Evolutionary conservation across 768 basidiomycete species (phyloP).

Genomic region (Paxillus rubicundulus): DNA sequence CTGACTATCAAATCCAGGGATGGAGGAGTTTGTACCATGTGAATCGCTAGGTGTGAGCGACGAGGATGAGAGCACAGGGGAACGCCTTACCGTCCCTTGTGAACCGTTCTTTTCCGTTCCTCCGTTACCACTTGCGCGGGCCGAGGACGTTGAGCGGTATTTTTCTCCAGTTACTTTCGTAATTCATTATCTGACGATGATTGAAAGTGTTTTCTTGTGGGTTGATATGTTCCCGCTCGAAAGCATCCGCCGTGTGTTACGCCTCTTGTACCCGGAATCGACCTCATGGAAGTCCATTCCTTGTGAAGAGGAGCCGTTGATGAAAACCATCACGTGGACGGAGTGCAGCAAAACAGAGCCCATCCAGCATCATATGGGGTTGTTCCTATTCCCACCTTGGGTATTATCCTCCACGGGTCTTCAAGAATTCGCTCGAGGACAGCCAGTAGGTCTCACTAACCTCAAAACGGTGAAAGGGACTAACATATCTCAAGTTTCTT

Average conservation of each 20-base stretch:
- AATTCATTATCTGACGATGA: neutral
- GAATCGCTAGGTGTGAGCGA: conserved; percentile 36
- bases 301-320: conserved; percentile 16
- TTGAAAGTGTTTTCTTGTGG: conserved; percentile 46
- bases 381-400: conserved; percentile 43
- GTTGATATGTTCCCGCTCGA: conserved; percentile 49
- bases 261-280: conserved; percentile 29
- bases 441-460: conserved; percentile 16
- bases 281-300: conserved; percentile 30
- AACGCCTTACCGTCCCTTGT: conserved; percentile 45
- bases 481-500: conserved; percentile 17
- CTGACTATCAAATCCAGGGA: conserved; percentile 34
- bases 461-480: neutral
- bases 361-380: conserved; percentile 18
- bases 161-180: conserved; percentile 4
- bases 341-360: conserved; percentile 12
- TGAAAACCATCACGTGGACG: conserved; percentile 33
- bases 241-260: conserved; percentile 44
- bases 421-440: conserved; percentile 28
- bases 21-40: conserved; percentile 36
- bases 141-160: conserved; percentile 45
- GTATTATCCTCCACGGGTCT: conserved; percentile 34
- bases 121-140: conserved; percentile 34
- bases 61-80: conserved; percentile 38
- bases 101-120: conserved; percentile 37